phyloP scores from a whole-genome alignment of 768 basidiomycete species.

The Lentinula sp. region DNA sequence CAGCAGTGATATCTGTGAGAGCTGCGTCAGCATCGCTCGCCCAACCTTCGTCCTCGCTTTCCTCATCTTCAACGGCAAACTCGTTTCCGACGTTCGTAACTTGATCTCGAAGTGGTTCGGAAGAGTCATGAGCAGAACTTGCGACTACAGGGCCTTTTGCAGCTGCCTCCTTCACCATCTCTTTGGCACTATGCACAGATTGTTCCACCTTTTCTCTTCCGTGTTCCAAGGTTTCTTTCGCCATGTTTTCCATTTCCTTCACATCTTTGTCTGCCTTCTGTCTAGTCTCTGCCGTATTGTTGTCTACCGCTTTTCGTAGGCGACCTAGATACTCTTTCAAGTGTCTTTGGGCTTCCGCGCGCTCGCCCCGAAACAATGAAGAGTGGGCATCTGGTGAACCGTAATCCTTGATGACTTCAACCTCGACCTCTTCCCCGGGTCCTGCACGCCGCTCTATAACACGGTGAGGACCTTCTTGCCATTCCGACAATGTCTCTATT shows the following conservation, averaged over 20 bases:
- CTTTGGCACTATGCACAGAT: neutral
- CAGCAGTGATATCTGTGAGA: neutral
- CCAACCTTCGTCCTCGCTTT: conserved; percentile 61
- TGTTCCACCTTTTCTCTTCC: conserved; percentile 4
- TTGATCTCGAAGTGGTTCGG: conserved; percentile 6
- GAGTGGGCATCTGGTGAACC: conserved; percentile 11
- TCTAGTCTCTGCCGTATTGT: conserved; percentile 16
- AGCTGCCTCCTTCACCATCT: conserved; percentile 1
- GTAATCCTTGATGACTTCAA: conserved; percentile 52
- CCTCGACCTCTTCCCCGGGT: conserved; percentile 66
- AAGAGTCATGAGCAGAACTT: neutral
- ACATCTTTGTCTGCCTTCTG: conserved; percentile 19
- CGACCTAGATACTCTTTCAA: conserved; percentile 25
- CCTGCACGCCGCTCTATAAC: conserved; percentile 57
- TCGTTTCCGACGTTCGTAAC: conserved; percentile 4
- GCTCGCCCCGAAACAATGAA: conserved; percentile 15
- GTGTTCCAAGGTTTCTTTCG: conserved; percentile 5
- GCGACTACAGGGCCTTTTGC: conserved; percentile 4
- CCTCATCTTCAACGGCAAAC: conserved; percentile 14
- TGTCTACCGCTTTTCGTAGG: conserved; percentile 17
- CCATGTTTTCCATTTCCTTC: conserved; percentile 12
- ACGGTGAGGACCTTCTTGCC: conserved; percentile 65
- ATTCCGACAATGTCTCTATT: conserved; percentile 40
- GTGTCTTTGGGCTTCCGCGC: conserved; percentile 17
- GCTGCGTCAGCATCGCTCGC: conserved; percentile 41